Evolutionary conservation across 164 flowering plant species (phyloP).

Genomic region (Macadamia tetraphylla): DNA sequence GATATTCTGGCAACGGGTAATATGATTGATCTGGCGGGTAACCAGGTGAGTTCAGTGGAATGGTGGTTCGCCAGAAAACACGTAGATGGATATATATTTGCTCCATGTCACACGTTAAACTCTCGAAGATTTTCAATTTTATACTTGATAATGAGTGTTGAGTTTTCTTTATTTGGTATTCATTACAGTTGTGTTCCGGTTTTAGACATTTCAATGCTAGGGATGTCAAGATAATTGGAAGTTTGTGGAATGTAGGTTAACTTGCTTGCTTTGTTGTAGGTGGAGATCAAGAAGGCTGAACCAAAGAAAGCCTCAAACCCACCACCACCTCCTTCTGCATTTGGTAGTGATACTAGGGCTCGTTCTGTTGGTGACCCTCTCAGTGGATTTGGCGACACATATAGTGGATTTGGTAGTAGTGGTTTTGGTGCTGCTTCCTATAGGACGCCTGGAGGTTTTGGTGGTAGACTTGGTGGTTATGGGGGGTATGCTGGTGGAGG

Average conservation of each 20-base stretch:
- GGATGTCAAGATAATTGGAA: conserved; percentile 23
- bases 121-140: neutral
- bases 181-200: too few species aligned
- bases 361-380: conserved; percentile 52
- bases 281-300: conserved; percentile 62
- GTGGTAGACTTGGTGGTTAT: conserved; percentile 58
- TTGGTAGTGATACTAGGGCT: conserved; percentile 74
- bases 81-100: conserved; percentile 4
- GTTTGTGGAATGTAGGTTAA: conserved; percentile 57
- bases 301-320: conserved; percentile 95
- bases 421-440: conserved; percentile 63
- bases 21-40: conserved; percentile 83
- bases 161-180: too few species aligned
- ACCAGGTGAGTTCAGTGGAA: conserved; percentile 63
- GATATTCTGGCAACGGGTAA: conserved; percentile 64
- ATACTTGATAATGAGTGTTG: neutral
- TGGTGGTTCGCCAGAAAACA: conserved; percentile 5
- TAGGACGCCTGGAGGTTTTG: conserved; percentile 55
- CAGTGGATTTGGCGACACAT: conserved; percentile 58
- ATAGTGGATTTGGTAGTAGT: conserved; percentile 47
- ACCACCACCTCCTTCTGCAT: conserved; percentile 43
- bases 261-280: conserved; percentile 88
- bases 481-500: conserved; percentile 42
- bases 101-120: conserved; percentile 5
- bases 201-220: conserved; percentile 13